These are phyloP conservation scores for Fusarium nodosum DNA, from an alignment of 2,329 filamentous ascomycete genomes.

Conservation along the genomic window DNA sequence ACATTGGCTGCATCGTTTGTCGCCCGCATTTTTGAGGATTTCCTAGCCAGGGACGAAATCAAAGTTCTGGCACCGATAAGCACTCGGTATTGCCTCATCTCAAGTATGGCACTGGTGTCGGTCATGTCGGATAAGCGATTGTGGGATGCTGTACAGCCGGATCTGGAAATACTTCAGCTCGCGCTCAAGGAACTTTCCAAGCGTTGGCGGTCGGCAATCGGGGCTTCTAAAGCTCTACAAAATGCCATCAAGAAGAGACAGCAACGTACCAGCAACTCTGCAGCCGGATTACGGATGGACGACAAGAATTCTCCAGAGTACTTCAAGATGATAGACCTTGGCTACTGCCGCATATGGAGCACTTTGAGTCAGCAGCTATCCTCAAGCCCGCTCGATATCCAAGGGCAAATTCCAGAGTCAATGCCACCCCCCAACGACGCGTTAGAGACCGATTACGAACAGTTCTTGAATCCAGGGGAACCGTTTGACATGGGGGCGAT, in stretches of 20 bases:
- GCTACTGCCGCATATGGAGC: conserved; percentile 1
- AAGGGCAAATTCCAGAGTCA: neutral
- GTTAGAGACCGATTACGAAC: neutral
- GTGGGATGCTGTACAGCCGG: conserved; percentile 3
- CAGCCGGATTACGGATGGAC: neutral
- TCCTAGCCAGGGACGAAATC: conserved; percentile 2
- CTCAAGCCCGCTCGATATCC: neutral
- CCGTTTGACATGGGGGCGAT: neutral
- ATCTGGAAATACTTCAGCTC: neutral
- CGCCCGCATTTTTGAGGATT: conserved; percentile 3
- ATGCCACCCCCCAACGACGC: neutral
- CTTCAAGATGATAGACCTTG: conserved; percentile 6
- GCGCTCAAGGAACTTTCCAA: neutral
- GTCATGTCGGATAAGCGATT: neutral
- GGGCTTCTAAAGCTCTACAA: neutral
- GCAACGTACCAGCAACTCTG: neutral
- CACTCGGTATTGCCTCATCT: conserved; percentile 4
- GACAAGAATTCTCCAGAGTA: neutral
- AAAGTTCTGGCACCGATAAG: conserved; percentile 2
- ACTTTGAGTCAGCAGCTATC: neutral
- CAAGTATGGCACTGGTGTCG: neutral
- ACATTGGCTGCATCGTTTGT: conserved; percentile 2
- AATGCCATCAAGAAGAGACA: conserved; percentile 7
- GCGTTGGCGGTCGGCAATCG: neutral
- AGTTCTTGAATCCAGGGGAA: neutral